Conservation (phyloP, 345 rosid species). For the Trapa incisa region DNA sequence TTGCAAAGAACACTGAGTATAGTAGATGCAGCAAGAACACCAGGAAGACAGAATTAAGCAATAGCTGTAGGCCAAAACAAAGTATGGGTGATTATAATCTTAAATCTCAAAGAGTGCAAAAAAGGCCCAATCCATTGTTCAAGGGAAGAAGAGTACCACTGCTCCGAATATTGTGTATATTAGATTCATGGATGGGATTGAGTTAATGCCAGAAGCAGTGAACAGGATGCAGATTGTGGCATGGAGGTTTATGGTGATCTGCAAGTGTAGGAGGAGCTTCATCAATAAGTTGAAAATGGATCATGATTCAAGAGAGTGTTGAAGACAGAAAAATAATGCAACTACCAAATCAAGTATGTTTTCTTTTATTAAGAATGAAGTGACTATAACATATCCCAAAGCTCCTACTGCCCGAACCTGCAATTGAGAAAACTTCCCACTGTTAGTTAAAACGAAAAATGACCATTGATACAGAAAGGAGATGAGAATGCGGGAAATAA, state of each 20-base stretch:
- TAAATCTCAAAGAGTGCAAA: background rate
- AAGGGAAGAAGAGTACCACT: slow-evolving; percentile 38
- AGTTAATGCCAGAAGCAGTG: slow-evolving; percentile 62
- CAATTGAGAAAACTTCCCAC: slow-evolving; percentile 11
- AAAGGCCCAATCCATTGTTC: background rate
- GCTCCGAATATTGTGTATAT: slow-evolving; percentile 66
- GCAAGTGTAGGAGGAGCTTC: slow-evolving; percentile 14
- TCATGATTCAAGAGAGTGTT: background rate
- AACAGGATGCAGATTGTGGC: slow-evolving; percentile 62
- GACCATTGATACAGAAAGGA: slow-evolving; percentile 13
- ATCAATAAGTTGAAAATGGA: background rate
- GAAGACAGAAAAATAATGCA: background rate
- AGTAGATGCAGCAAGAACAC: slow-evolving; percentile 71
- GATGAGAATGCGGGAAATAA: slow-evolving; percentile 13
- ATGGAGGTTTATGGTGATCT: slow-evolving; percentile 89
- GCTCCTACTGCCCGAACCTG: slow-evolving; percentile 78
- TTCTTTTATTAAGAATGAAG: slow-evolving; percentile 87
- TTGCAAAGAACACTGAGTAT: slow-evolving; percentile 58
- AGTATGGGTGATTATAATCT: background rate
- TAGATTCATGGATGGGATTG: slow-evolving; percentile 63
- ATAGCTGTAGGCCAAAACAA: slow-evolving; percentile 33
- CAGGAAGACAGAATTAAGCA: slow-evolving; percentile 73
- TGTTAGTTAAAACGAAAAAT: slow-evolving; percentile 11
- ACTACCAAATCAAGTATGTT: slow-evolving; percentile 81
- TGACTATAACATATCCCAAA: slow-evolving; percentile 67